A percentile compares a stretch with the other conserved stretches of the same genome.
These are phyloP conservation scores for Hemileia vastatrix DNA, from an alignment of 1,284 basidiomycete genomes.

Conservation along the genomic window DNA sequence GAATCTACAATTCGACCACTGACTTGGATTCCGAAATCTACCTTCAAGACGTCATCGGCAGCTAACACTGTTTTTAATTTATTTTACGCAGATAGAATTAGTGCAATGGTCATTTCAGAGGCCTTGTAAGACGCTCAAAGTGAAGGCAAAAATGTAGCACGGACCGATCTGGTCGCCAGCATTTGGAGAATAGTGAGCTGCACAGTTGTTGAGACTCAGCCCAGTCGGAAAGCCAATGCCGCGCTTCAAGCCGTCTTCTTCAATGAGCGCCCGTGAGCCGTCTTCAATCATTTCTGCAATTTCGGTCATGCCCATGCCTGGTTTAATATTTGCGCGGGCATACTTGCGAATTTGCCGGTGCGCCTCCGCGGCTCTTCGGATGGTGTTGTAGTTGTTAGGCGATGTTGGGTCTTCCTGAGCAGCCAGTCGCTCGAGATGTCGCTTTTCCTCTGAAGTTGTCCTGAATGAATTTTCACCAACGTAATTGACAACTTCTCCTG, in stretches of 20 bases:
- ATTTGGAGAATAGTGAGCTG: conserved; percentile 96
- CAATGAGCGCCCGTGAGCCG: conserved; percentile 76
- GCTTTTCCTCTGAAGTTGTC: conserved; percentile 80
- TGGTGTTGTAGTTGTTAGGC: conserved; percentile 60
- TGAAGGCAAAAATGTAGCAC: conserved; percentile 36
- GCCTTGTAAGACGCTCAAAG: background rate
- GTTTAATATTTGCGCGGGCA: conserved; percentile 72
- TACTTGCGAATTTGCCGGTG: conserved; percentile 80
- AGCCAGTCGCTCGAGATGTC: conserved; percentile 65
- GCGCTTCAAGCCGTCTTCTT: conserved; percentile 73
- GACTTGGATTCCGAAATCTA: conserved; percentile 95
- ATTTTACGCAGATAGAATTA: background rate
- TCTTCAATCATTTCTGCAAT: conserved; percentile 92
- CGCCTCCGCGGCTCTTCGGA: conserved; percentile 87
- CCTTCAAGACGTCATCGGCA: conserved; percentile 80
- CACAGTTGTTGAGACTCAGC: conserved; percentile 82
- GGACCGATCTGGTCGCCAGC: conserved; percentile 76
- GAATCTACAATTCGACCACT: conserved; percentile 89
- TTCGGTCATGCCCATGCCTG: conserved; percentile 89
- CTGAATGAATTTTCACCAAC: conserved; percentile 83
- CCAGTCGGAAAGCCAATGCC: conserved; percentile 97
- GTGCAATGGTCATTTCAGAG: background rate
- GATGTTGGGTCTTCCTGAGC: conserved; percentile 63
- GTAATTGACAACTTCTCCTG: conserved; percentile 85
- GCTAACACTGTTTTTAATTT: conserved; percentile 56